These are phyloP conservation scores for Sparassis latifolia DNA, from an alignment of 1,284 basidiomycete genomes.

Conservation along the genomic window DNA sequence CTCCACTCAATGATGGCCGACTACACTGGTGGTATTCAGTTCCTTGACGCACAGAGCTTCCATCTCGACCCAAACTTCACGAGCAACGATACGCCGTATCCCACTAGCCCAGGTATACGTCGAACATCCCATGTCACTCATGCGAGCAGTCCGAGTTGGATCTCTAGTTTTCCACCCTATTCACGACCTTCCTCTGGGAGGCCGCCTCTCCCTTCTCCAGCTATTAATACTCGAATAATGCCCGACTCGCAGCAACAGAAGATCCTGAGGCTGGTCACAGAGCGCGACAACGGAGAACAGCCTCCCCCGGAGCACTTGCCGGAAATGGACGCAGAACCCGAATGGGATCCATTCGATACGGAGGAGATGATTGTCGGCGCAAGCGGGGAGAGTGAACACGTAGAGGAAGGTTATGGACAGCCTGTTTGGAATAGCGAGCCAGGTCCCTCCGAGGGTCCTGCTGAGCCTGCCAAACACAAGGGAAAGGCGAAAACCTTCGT, in stretches of 20 bases:
- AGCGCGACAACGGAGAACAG: too few relatives aligned
- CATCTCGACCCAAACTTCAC: conserved; percentile 10
- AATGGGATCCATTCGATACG: conserved; percentile 2
- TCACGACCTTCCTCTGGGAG: conserved; percentile 8
- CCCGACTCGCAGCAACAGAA: conserved; percentile 1
- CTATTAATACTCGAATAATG: conserved; percentile 6
- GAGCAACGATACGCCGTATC: conserved; percentile 3
- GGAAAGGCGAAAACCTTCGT: conserved; percentile 20
- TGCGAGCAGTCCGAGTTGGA: conserved; percentile 15
- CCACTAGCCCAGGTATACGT: conserved; percentile 5
- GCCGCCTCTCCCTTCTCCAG: conserved; percentile 8
- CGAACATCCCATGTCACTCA: conserved; percentile 12
- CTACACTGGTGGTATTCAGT: too few relatives aligned
- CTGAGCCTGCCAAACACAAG: conserved; percentile 4
- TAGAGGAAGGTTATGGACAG: background rate
- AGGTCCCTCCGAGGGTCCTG: too few relatives aligned
- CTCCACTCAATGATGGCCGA: too few relatives aligned
- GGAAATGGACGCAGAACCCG: background rate
- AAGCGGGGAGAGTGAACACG: conserved; percentile 5
- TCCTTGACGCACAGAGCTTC: conserved; percentile 5
- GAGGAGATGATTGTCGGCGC: conserved; percentile 11
- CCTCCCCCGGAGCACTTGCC: background rate
- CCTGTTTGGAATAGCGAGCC: background rate
- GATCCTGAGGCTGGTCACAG: too few relatives aligned
- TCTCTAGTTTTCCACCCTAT: conserved; percentile 9